Conservation (phyloP, 352 stramenopile species). For the Pythium oligandrum region DNA sequence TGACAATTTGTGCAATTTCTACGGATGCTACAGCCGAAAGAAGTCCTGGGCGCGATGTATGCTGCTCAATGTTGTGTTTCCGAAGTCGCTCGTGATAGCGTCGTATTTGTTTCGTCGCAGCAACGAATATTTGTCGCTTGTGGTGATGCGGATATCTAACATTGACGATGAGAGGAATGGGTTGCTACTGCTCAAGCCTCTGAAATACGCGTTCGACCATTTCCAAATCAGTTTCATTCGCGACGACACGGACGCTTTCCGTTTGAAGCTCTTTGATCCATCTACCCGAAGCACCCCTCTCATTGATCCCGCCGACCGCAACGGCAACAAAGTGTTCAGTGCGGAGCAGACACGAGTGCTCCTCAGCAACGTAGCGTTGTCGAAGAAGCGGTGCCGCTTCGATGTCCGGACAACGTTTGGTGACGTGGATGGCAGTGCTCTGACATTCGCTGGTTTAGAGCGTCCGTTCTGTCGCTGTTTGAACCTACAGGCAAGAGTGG, state of each 20-base stretch:
- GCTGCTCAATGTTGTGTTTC: constrained; percentile 4
- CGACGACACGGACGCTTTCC: constrained; percentile 3
- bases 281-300: not conserved
- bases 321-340: constrained; percentile 2
- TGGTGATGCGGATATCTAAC: not conserved
- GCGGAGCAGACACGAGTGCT: constrained; percentile 6
- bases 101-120: not conserved
- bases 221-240: constrained; percentile 15
- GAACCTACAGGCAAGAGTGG: constrained; percentile 20
- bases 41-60: constrained; percentile 2
- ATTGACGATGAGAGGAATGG: constrained; percentile 16
- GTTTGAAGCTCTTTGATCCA: constrained; percentile 10
- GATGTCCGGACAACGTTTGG: constrained; percentile 6
- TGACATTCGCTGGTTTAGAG: constrained; percentile 13
- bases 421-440: constrained; percentile 3
- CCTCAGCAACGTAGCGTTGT: not conserved
- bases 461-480: constrained; percentile 20
- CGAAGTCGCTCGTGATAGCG: constrained; percentile 1
- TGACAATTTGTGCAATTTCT: constrained; percentile 2
- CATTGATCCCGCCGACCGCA: constrained; percentile 4
- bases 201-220: constrained; percentile 13
- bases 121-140: not conserved
- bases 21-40: constrained; percentile 3
- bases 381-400: constrained; percentile 3
- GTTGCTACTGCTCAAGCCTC: constrained; percentile 15